These are phyloP conservation scores for Kwoniella heveanensis DNA, from an alignment of 768 basidiomycete genomes.

Conservation along the genomic window DNA sequence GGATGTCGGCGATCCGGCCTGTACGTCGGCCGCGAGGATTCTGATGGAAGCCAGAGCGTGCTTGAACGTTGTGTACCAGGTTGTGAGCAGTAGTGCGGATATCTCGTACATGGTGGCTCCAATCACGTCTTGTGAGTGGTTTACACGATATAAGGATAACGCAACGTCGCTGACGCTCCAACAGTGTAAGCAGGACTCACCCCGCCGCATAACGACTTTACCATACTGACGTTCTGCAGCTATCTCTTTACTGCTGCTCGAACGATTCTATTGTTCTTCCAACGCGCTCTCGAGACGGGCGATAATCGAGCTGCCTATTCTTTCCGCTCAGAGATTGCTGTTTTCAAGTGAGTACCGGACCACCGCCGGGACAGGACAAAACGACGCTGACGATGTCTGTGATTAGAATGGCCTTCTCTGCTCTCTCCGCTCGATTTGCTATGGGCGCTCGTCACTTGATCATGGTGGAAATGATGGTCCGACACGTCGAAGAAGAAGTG, in stretches of 20 bases:
- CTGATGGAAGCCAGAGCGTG: constrained; percentile 27
- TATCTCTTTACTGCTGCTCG: constrained; percentile 35
- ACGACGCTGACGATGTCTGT: neutral
- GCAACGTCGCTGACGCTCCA: constrained; percentile 11
- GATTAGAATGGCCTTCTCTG: constrained; percentile 21
- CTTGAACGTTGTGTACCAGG: constrained; percentile 26
- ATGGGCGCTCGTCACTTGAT: constrained; percentile 28
- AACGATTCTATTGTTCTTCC: constrained; percentile 34
- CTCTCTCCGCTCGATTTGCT: constrained; percentile 16
- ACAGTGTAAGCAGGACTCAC: constrained; percentile 23
- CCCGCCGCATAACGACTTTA: neutral
- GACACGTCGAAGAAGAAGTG: constrained; percentile 16
- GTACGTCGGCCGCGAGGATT: constrained; percentile 19
- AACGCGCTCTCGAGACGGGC: constrained; percentile 26
- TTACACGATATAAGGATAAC: neutral
- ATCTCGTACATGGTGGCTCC: constrained; percentile 33
- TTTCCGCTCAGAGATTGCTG: constrained; percentile 26
- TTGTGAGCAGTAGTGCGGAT: constrained; percentile 32
- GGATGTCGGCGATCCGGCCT: constrained; percentile 27
- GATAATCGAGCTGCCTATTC: constrained; percentile 19
- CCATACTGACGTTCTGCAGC: constrained; percentile 9
- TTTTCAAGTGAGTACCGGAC: constrained; percentile 31
- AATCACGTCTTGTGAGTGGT: constrained; percentile 33
- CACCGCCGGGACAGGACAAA: neutral
- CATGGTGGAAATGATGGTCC: constrained; percentile 24